These are phyloP conservation scores for Mortierella antarctica DNA, from an alignment of 192 early-diverging fungal species.

Conservation along the genomic window DNA sequence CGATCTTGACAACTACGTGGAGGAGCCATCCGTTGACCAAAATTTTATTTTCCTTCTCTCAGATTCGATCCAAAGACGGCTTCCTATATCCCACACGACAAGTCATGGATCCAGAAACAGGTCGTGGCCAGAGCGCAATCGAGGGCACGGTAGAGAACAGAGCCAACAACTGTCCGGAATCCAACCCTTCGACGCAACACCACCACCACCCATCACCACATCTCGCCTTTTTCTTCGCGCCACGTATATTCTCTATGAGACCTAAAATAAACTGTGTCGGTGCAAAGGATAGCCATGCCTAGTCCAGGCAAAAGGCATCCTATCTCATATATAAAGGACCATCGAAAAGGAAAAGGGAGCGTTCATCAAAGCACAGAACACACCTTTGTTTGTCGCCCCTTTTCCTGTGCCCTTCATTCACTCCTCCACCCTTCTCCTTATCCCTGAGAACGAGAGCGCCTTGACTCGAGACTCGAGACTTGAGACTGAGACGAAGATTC, in stretches of 20 bases:
- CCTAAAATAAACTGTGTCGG: too few relatives aligned
- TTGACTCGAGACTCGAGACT: not conserved
- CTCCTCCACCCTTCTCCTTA: not conserved
- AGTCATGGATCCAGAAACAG: conserved; percentile 53
- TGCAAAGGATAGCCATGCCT: too few relatives aligned
- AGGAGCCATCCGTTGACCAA: not conserved
- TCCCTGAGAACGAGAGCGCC: not conserved
- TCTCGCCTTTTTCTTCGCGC: not conserved
- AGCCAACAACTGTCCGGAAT: not conserved
- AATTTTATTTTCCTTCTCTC: not conserved
- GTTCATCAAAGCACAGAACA: too few relatives aligned
- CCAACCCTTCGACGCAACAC: too few relatives aligned
- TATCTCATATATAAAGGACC: too few relatives aligned
- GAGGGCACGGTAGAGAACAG: conserved; percentile 19
- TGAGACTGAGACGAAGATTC: not conserved
- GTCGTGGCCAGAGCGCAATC: conserved; percentile 43
- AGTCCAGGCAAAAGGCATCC: too few relatives aligned
- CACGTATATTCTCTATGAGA: too few relatives aligned
- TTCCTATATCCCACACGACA: conserved; percentile 48
- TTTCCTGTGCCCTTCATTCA: not conserved
- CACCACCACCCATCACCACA: too few relatives aligned
- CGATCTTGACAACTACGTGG: not conserved
- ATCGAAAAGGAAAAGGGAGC: too few relatives aligned
- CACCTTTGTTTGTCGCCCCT: too few relatives aligned
- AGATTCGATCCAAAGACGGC: conserved; percentile 38